A percentile compares a stretch with the other conserved stretches of the same genome.
phyloP scores from a whole-genome alignment of 2,329 filamentous ascomycete species.

The Podosphaera fusca region DNA sequence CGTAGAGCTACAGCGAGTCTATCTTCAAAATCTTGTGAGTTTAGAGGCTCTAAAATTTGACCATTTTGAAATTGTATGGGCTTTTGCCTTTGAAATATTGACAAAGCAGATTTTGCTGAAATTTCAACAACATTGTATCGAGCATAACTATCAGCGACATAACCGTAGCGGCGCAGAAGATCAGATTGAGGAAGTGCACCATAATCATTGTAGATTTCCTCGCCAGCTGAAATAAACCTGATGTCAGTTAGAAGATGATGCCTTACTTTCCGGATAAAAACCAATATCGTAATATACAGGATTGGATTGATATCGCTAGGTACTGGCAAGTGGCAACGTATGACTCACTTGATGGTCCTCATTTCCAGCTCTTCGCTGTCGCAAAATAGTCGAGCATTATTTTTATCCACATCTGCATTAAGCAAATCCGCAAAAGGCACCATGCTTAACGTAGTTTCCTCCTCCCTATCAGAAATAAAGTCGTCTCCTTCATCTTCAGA shows the following conservation, averaged over 20 bases:
- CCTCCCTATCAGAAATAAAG: conserved; percentile 23
- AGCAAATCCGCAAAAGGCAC: conserved; percentile 49
- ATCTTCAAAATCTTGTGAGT: conserved; percentile 9
- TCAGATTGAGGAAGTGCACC: conserved; percentile 44
- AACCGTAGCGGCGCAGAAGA: conserved; percentile 43
- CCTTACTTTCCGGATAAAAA: too few species aligned
- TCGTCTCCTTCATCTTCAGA: conserved; percentile 20
- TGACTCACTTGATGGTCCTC: conserved; percentile 26
- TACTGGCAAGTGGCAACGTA: not conserved
- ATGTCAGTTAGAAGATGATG: not conserved
- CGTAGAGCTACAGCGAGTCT: conserved; percentile 24
- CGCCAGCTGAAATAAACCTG: conserved; percentile 26
- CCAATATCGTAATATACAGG: too few species aligned
- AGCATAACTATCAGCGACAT: conserved; percentile 39
- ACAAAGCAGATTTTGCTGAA: not conserved
- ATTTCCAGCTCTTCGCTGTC: conserved; percentile 29
- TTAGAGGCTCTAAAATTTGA: conserved; percentile 8
- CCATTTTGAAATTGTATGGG: conserved; percentile 2
- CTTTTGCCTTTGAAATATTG: not conserved
- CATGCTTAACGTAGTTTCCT: conserved; percentile 34
- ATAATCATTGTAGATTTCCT: conserved; percentile 46
- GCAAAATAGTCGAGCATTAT: conserved; percentile 28
- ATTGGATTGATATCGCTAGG: too few species aligned
- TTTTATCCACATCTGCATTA: conserved; percentile 42
- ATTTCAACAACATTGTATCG: conserved; percentile 44